These are phyloP conservation scores for Marasmius fiardii DNA, from an alignment of 1,284 basidiomycete species.

Conservation along the genomic window DNA sequence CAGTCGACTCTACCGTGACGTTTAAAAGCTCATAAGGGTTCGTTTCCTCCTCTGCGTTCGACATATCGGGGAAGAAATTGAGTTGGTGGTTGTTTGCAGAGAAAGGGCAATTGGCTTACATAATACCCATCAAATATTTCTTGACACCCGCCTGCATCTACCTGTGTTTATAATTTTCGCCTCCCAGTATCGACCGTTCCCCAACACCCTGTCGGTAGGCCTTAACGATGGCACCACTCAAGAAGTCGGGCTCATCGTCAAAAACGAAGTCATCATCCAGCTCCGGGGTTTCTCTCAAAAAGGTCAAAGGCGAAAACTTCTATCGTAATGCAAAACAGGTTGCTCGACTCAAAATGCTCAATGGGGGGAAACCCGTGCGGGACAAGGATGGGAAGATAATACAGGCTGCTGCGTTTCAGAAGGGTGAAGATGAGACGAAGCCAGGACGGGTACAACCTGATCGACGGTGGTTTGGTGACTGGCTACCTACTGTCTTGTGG, in stretches of 20 bases:
- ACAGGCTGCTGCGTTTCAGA: slow-evolving; percentile 91
- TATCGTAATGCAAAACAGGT: slow-evolving; percentile 90
- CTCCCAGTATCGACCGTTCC: no score
- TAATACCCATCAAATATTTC: no score
- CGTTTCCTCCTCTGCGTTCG: slow-evolving; percentile 43
- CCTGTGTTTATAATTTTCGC: no score
- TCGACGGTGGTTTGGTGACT: slow-evolving; percentile 91
- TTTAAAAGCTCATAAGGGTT: slow-evolving; percentile 80
- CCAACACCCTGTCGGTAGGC: neutral
- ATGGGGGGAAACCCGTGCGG: slow-evolving; percentile 84
- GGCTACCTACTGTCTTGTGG: slow-evolving; percentile 4
- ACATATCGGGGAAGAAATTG: no score
- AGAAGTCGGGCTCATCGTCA: slow-evolving; percentile 33
- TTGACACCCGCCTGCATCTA: no score
- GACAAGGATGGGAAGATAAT: slow-evolving; percentile 90
- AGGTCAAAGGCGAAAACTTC: slow-evolving; percentile 89
- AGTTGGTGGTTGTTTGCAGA: no score
- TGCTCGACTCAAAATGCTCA: slow-evolving; percentile 84
- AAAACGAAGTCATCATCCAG: slow-evolving; percentile 55
- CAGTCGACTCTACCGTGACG: slow-evolving; percentile 66
- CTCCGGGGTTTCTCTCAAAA: slow-evolving; percentile 56
- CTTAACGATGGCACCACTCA: slow-evolving; percentile 53
- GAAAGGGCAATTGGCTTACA: no score
- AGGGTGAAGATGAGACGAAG: slow-evolving; percentile 82
- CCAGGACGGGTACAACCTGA: slow-evolving; percentile 92